Evolutionary conservation across 768 basidiomycete species (phyloP).

Genomic region (Suillus alpinus): DNA sequence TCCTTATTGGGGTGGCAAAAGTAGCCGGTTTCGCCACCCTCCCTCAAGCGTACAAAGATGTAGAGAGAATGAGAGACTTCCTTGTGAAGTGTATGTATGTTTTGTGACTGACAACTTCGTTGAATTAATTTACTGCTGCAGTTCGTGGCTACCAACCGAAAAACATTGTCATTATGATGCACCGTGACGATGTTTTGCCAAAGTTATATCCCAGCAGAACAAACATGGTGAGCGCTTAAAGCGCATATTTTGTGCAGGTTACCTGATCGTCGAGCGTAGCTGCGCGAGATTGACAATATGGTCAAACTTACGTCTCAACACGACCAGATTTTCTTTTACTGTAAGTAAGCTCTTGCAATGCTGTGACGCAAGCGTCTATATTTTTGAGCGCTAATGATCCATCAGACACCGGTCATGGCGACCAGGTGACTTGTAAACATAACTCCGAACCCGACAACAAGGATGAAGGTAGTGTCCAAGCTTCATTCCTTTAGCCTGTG

Average conservation of each 20-base stretch:
- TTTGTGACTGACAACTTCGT: no score
- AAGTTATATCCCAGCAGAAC: neutral
- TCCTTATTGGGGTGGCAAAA: constrained; percentile 2
- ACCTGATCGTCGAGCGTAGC: neutral
- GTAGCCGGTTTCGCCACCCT: neutral
- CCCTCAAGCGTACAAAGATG: constrained; percentile 7
- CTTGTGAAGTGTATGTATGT: neutral
- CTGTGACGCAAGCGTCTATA: neutral
- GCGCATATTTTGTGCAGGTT: neutral
- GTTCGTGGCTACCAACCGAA: neutral
- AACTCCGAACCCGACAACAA: constrained; percentile 46
- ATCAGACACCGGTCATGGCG: constrained; percentile 49
- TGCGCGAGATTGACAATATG: constrained; percentile 4
- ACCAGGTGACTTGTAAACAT: constrained; percentile 41
- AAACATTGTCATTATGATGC: constrained; percentile 10
- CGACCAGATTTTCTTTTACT: constrained; percentile 11
- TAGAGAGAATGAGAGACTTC: neutral
- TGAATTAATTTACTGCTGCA: neutral
- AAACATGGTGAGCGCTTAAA: constrained; percentile 5
- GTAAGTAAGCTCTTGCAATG: neutral
- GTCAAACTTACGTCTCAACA: neutral
- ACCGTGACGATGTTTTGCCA: neutral
- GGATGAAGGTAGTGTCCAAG: constrained; percentile 44
- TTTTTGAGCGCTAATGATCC: neutral
- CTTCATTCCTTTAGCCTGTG: neutral